Conservation (phyloP, 1,284 basidiomycete species). For the Moniliella sp. region DNA sequence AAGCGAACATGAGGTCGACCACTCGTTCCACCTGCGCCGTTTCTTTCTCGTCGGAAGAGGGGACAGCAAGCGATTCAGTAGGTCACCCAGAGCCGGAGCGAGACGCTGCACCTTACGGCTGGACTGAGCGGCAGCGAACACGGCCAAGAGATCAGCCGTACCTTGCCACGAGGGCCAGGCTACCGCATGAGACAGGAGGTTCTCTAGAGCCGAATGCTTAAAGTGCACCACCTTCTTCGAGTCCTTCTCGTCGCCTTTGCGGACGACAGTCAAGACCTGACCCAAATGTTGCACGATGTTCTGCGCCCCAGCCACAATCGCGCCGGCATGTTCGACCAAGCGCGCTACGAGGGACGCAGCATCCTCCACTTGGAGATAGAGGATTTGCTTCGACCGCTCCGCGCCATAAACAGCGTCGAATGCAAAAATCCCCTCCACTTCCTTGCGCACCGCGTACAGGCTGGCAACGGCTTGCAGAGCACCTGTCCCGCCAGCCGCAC, state of each 20-base stretch:
- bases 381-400: slow-evolving; percentile 40
- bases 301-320: slow-evolving; percentile 1
- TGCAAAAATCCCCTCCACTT: slow-evolving; percentile 51
- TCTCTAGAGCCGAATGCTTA: slow-evolving; percentile 55
- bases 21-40: slow-evolving; percentile 1
- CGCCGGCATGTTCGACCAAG: slow-evolving; percentile 34
- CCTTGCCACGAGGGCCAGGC: slow-evolving; percentile 42
- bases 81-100: slow-evolving; percentile 34
- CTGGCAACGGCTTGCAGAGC: slow-evolving; percentile 37
- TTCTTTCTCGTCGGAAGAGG: not conserved
- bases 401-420: slow-evolving; percentile 61
- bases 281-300: slow-evolving; percentile 46
- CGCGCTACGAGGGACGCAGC: slow-evolving; percentile 46
- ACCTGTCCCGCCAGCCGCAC: slow-evolving; percentile 46
- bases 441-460: too few species aligned
- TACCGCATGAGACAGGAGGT: slow-evolving; percentile 57
- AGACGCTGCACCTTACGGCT: slow-evolving; percentile 47
- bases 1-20: slow-evolving; percentile 40
- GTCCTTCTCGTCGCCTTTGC: too few species aligned
- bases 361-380: slow-evolving; percentile 58
- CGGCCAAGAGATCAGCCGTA: slow-evolving; percentile 42
- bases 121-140: slow-evolving; percentile 48
- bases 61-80: not conserved
- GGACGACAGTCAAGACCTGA: too few species aligned
- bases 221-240: too few species aligned